Evolutionary conservation across 495 filamentous ascomycete genomes (phyloP).

Genomic region (Penicillium silybi): DNA sequence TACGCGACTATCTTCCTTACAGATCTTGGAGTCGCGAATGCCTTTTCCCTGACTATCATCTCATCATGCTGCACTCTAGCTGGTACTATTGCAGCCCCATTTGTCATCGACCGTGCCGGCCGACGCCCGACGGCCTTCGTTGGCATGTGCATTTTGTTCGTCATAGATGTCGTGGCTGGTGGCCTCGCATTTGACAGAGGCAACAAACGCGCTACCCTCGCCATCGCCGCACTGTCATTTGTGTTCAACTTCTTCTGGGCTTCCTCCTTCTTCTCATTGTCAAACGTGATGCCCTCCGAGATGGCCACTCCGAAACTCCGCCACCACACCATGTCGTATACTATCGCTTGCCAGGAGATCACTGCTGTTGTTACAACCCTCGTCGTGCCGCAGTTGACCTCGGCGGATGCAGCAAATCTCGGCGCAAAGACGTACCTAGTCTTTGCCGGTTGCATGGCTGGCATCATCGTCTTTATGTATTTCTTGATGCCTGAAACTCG

Average conservation of each 20-base stretch:
- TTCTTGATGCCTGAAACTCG: conserved; percentile 51
- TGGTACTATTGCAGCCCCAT: conserved; percentile 33
- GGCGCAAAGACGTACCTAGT: conserved; percentile 38
- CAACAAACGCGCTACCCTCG: conserved; percentile 14
- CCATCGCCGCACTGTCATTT: conserved; percentile 28
- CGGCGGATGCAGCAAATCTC: conserved; percentile 35
- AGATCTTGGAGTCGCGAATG: conserved; percentile 24
- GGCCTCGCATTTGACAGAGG: conserved; percentile 25
- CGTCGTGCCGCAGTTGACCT: conserved; percentile 32
- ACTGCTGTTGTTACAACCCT: conserved; percentile 38
- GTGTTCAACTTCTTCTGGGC: conserved; percentile 42
- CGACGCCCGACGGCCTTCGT: conserved; percentile 36
- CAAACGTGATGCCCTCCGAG: conserved; percentile 35
- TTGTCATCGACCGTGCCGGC: conserved; percentile 34
- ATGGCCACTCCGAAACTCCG: conserved; percentile 41
- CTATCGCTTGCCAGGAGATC: conserved; percentile 33
- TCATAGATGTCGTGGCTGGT: conserved; percentile 27
- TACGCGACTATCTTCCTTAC: conserved; percentile 37
- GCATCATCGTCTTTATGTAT: conserved; percentile 45
- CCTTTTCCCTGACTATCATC: conserved; percentile 33
- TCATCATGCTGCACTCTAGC: conserved; percentile 38
- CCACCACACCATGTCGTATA: conserved; percentile 40
- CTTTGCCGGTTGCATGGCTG: conserved; percentile 36
- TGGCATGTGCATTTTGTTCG: conserved; percentile 28
- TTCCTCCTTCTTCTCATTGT: conserved; percentile 32